Evolutionary conservation across 176 grass and related monocot genomes (phyloP).

Genomic region (Oryza meridionalis): DNA sequence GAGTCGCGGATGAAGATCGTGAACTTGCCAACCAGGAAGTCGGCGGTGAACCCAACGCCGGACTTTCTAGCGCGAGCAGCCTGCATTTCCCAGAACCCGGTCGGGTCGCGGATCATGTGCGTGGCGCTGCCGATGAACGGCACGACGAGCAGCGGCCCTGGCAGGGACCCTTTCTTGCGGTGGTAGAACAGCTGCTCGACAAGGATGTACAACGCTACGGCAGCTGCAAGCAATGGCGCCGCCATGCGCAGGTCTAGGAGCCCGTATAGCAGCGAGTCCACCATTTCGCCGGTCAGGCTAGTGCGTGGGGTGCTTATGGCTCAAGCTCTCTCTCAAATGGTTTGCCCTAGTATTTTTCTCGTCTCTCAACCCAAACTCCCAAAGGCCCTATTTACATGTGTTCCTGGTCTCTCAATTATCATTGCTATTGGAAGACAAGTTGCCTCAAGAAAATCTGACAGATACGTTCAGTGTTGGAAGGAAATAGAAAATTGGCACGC

Average conservation of each 20-base stretch:
- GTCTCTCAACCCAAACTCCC: too few species aligned
- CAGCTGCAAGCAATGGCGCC: too few species aligned
- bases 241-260: conserved; percentile 27
- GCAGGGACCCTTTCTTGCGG: conserved; percentile 70
- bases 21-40: conserved; percentile 69
- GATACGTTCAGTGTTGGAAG: too few species aligned
- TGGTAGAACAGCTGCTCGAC: conserved; percentile 38
- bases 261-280: conserved; percentile 5
- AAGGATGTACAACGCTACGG: too few species aligned
- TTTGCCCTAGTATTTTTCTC: too few species aligned
- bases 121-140: conserved; percentile 69
- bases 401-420: too few species aligned
- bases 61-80: conserved; percentile 33
- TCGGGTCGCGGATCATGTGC: conserved; percentile 60
- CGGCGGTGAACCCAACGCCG: conserved; percentile 56
- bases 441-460: too few species aligned
- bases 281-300: neutral
- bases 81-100: conserved; percentile 66
- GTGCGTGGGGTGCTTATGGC: too few species aligned
- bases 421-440: too few species aligned
- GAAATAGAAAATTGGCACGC: too few species aligned
- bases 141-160: conserved; percentile 53
- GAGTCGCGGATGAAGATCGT: conserved; percentile 68
- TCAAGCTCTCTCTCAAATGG: too few species aligned
- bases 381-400: too few species aligned